These are phyloP conservation scores for Botrytis tulipae DNA, from an alignment of 2,329 filamentous ascomycete species.

Conservation along the genomic window DNA sequence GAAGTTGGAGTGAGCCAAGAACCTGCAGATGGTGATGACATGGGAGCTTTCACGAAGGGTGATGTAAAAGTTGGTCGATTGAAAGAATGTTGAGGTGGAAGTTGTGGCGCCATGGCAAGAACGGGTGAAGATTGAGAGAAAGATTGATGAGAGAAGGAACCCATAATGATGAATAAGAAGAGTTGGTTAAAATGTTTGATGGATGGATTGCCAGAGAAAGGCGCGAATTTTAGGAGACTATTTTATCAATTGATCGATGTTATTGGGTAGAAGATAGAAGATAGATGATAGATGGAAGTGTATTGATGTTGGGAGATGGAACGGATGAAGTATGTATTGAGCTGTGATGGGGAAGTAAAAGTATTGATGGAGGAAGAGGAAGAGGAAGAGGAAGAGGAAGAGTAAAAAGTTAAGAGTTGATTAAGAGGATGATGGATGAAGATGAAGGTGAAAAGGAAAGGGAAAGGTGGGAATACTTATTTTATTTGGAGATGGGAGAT, in stretches of 20 bases:
- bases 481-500: conserved; percentile 20
- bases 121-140: conserved; percentile 34
- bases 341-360: background rate
- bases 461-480: conserved; percentile 26
- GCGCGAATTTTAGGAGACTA: conserved; percentile 9
- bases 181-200: conserved; percentile 13
- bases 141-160: conserved; percentile 33
- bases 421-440: background rate
- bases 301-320: conserved; percentile 1
- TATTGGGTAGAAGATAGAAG: background rate
- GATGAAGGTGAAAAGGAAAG: background rate
- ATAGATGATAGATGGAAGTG: conserved; percentile 6
- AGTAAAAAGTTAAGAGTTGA: conserved; percentile 15
- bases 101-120: conserved; percentile 34
- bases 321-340: background rate
- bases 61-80: conserved; percentile 30
- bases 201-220: conserved; percentile 12
- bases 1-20: conserved; percentile 31
- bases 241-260: conserved; percentile 22
- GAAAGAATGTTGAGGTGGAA: conserved; percentile 33
- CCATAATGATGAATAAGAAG: conserved; percentile 27
- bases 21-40: conserved; percentile 28
- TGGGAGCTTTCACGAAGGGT: conserved; percentile 30
- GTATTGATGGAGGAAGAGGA: conserved; percentile 14
- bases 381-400: conserved; percentile 10